These are phyloP conservation scores for Cylindrodendrum hubeiense DNA, from an alignment of 2,329 filamentous ascomycete genomes.

Conservation along the genomic window DNA sequence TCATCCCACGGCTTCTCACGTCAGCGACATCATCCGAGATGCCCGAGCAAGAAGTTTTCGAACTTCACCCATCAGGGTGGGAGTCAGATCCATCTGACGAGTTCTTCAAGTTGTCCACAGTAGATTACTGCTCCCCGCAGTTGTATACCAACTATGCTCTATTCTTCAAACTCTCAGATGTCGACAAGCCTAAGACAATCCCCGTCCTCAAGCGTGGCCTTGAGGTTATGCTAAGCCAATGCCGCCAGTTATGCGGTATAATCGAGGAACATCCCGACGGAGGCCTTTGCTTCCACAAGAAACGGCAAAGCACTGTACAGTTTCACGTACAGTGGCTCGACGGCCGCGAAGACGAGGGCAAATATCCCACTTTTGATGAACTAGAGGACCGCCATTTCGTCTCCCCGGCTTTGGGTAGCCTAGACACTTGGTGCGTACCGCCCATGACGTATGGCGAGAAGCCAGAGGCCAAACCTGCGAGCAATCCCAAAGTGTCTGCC, in stretches of 20 bases:
- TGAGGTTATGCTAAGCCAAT: slow-evolving; percentile 51
- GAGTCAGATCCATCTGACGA: slow-evolving; percentile 52
- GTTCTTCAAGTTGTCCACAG: slow-evolving; percentile 49
- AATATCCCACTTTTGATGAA: slow-evolving; percentile 51
- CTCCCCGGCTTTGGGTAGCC: slow-evolving; percentile 46
- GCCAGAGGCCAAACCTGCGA: slow-evolving; percentile 50
- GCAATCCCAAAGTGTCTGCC: slow-evolving; percentile 48
- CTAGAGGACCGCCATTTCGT: slow-evolving; percentile 51
- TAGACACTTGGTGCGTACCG: slow-evolving; percentile 47
- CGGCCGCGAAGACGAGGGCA: slow-evolving; percentile 34
- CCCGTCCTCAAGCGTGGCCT: slow-evolving; percentile 50
- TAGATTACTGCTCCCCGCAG: slow-evolving; percentile 49
- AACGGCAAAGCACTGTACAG: slow-evolving; percentile 46
- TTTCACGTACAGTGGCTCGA: slow-evolving; percentile 53
- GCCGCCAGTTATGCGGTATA: slow-evolving; percentile 50
- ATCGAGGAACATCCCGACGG: slow-evolving; percentile 52
- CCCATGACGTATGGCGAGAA: slow-evolving; percentile 54
- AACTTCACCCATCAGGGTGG: slow-evolving; percentile 50
- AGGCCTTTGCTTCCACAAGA: slow-evolving; percentile 51
- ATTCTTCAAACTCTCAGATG: slow-evolving; percentile 52
- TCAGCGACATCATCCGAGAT: slow-evolving; percentile 23
- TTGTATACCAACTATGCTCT: slow-evolving; percentile 54
- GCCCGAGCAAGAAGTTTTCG: slow-evolving; percentile 42
- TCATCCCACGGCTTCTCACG: too few species aligned
- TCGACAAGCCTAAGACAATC: slow-evolving; percentile 42